Base-by-base conservation (phyloP, 1,284 basidiomycete genomes). In the Apiotrichum veenhuisii region DNA sequence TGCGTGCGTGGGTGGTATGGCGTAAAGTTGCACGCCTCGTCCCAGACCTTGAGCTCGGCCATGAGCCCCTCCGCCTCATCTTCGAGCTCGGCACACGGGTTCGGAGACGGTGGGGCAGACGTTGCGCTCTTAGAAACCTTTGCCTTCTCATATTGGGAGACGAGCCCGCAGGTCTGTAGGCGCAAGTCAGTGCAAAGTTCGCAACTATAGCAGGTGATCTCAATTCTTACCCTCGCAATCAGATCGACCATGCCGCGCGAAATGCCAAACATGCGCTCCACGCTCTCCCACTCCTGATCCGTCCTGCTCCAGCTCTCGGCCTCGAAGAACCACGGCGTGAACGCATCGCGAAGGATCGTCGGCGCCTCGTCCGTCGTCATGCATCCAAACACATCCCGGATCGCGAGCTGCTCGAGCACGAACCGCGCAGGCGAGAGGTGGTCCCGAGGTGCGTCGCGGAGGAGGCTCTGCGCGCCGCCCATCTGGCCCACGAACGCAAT, bases 211-310 rank as follows among this genome's bases (percentile, higher is more conserved):
- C 25, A 50, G 41, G 40, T 15, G 5, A 42, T 23, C 11, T 10
- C 41, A 20, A n/a, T 22, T 23, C 69, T 54, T 38, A 73, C 70
- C 42, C 70, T 59, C 1, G 71, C 66, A 15, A 74, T 67, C 22
- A 74, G 54, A 42, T 70, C 69, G 5, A 72, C 69, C 63, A 71
- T 68, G 9, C 65, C 66, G 37, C 70, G 50, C 3, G 70, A 71
- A 12, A 72, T 64, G 22, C 69, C 72, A 61, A 72, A 74, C 65
- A 71, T 69, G 52, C 67, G 54, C 57, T 70, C 71, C n/a, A 72
- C 64, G 25, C 61, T 64, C 51, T 71, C 72, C 69, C 72, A 73
- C 49, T 74, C 72, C 17, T 63, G 52, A 50, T 68, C 69, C 4
- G 52, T 61, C 23, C 55, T 53, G 8, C 63, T 66, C 66, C 69